Percentiles rank a stretch among this genome's conserved stretches.
These are phyloP conservation scores for Dovyalis caffra DNA, from an alignment of 345 rosid species.

Conservation along the genomic window DNA sequence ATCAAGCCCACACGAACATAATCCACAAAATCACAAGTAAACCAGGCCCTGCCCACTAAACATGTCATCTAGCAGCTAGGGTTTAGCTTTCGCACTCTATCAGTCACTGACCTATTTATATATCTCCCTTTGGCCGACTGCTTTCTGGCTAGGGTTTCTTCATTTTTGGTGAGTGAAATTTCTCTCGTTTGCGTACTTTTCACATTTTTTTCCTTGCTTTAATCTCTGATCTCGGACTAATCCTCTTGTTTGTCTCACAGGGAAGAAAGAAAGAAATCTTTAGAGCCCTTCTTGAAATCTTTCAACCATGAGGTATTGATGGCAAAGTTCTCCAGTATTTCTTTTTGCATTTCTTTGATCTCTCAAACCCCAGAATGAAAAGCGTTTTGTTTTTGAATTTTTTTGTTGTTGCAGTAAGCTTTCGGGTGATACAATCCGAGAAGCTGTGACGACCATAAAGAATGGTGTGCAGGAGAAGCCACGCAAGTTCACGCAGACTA, in stretches of 20 bases:
- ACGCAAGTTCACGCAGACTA: slow-evolving; percentile 78
- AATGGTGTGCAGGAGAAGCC: slow-evolving; percentile 56
- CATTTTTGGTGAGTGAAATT: not conserved
- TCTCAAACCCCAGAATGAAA: no score
- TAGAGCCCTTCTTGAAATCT: no score
- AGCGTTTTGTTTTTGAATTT: no score
- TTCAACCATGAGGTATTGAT: no score
- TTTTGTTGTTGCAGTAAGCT: slow-evolving; percentile 65
- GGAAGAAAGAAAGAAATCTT: no score
- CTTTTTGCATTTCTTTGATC: no score
- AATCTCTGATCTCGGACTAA: no score
- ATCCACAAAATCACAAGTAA: no score
- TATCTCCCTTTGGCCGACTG: not conserved
- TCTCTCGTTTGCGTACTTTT: not conserved
- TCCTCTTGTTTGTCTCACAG: no score
- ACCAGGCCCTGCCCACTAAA: no score
- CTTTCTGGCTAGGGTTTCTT: not conserved
- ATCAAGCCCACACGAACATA: no score
- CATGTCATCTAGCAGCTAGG: not conserved
- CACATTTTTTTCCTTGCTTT: not conserved
- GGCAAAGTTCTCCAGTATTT: no score
- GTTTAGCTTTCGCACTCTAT: not conserved
- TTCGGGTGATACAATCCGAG: slow-evolving; percentile 80
- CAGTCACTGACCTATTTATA: not conserved
- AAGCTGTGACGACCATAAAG: slow-evolving; percentile 63